Conservation (phyloP, 1,284 basidiomycete species). For the Singerocomus inundabilis region DNA sequence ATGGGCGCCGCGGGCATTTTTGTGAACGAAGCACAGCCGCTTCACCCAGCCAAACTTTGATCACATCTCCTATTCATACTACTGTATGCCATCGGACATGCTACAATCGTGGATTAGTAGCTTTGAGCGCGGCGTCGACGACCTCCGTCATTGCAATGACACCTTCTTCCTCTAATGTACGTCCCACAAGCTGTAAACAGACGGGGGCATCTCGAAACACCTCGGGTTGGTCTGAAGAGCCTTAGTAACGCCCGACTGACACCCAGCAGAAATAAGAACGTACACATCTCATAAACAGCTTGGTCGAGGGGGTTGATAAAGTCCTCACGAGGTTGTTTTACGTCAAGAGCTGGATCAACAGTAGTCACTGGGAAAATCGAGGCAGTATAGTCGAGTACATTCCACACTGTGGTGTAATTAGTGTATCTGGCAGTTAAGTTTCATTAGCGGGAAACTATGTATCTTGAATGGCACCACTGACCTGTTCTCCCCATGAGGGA, state of each 20-base stretch:
- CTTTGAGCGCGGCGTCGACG: slow-evolving; percentile 43
- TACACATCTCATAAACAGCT: slow-evolving; percentile 54
- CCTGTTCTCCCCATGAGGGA: slow-evolving; percentile 53
- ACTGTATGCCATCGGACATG: neutral
- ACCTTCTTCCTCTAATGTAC: slow-evolving; percentile 73
- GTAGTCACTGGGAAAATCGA: slow-evolving; percentile 66
- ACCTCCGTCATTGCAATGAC: slow-evolving; percentile 63
- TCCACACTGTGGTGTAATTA: slow-evolving; percentile 64
- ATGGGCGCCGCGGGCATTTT: slow-evolving; percentile 87
- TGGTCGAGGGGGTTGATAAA: slow-evolving; percentile 51
- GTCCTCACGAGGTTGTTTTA: slow-evolving; percentile 38
- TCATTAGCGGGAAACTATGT: neutral
- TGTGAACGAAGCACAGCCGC: slow-evolving; percentile 60
- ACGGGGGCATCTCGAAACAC: slow-evolving; percentile 62
- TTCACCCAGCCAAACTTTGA: slow-evolving; percentile 25
- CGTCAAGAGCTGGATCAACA: slow-evolving; percentile 52
- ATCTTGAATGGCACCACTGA: slow-evolving; percentile 26
- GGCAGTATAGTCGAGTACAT: slow-evolving; percentile 65
- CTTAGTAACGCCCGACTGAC: slow-evolving; percentile 5
- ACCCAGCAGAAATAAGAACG: slow-evolving; percentile 24
- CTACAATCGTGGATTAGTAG: neutral
- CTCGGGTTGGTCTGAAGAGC: slow-evolving; percentile 52
- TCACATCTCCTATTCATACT: slow-evolving; percentile 1
- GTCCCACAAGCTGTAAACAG: slow-evolving; percentile 66
- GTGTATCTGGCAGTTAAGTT: slow-evolving; percentile 35